Percentiles rank a stretch among this genome's conserved stretches.
Evolutionary conservation across 164 flowering plant genomes (phyloP).

Genomic region (Hamamelis virginiana): DNA sequence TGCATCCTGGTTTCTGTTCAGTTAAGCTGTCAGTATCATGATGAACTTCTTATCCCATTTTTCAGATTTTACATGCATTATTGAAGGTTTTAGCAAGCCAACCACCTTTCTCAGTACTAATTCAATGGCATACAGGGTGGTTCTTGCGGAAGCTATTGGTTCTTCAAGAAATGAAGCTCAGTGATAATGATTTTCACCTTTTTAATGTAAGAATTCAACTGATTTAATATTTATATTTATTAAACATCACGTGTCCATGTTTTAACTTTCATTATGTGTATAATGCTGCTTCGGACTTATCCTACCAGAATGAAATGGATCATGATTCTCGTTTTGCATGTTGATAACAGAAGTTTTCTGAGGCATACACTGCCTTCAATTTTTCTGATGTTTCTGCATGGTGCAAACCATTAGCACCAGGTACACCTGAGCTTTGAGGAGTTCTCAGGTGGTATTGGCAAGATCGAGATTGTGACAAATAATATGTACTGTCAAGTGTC

Average conservation of each 20-base stretch:
- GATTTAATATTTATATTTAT: not conserved
- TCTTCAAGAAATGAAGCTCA: conserved; percentile 27
- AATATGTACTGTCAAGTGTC: not conserved
- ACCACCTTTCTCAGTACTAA: conserved; percentile 33
- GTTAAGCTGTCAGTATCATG: conserved; percentile 1
- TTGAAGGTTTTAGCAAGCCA: conserved; percentile 44
- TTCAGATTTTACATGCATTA: conserved; percentile 51
- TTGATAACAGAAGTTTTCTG: not conserved
- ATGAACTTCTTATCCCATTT: conserved; percentile 14
- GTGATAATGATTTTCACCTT: conserved; percentile 28
- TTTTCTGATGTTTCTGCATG: not conserved
- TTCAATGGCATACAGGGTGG: conserved; percentile 60
- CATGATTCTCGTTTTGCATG: not conserved
- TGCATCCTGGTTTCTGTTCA: not conserved
- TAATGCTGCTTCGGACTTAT: not conserved
- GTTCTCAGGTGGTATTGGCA: not conserved
- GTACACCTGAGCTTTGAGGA: not conserved
- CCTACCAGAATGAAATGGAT: not conserved
- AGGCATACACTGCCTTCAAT: not conserved
- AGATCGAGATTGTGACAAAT: not conserved
- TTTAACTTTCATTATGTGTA: no score
- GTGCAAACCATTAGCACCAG: not conserved
- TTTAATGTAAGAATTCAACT: conserved; percentile 40
- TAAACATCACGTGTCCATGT: no score
- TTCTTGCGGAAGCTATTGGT: conserved; percentile 42